Conservation (phyloP, 2,329 filamentous ascomycete species). For the Aspergillus quadrilineatus region DNA sequence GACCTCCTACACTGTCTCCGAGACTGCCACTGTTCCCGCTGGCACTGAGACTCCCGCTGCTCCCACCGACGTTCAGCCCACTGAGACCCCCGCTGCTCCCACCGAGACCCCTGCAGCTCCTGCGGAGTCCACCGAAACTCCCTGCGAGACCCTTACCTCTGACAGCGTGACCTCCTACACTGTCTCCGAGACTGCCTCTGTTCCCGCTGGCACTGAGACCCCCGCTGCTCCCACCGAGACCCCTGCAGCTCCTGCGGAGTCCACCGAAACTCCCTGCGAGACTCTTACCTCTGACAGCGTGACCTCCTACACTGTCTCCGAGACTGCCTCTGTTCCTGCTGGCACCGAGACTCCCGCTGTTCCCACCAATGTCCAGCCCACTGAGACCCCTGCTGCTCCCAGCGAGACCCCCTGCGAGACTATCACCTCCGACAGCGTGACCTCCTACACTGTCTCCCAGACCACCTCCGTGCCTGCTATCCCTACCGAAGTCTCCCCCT, state of each 20-base stretch:
- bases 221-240: not conserved
- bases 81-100: too few species aligned
- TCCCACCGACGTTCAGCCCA: too few species aligned
- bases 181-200: too few species aligned
- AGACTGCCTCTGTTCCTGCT: not conserved
- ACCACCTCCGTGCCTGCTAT: not conserved
- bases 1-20: too few species aligned
- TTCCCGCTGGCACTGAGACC: not conserved
- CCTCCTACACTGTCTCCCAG: conserved; percentile 7
- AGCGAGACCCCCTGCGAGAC: conserved; percentile 10
- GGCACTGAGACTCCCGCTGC: too few species aligned
- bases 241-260: too few species aligned
- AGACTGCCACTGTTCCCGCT: too few species aligned
- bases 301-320: conserved; percentile 9
- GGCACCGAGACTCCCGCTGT: not conserved
- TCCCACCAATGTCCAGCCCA: conserved; percentile 5
- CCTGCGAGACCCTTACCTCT: too few species aligned
- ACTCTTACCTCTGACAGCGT: conserved; percentile 15
- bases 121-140: too few species aligned
- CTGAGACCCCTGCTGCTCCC: conserved; percentile 1
- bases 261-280: conserved; percentile 9
- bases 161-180: too few species aligned
- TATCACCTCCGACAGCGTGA: conserved; percentile 14
- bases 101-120: too few species aligned
- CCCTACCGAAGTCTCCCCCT: conserved; percentile 8